Evolutionary conservation across 192 early-diverging fungal genomes (phyloP), one percentile per base, ranked within the genome.

Genomic region (Umbelopsis sp.): DNA sequence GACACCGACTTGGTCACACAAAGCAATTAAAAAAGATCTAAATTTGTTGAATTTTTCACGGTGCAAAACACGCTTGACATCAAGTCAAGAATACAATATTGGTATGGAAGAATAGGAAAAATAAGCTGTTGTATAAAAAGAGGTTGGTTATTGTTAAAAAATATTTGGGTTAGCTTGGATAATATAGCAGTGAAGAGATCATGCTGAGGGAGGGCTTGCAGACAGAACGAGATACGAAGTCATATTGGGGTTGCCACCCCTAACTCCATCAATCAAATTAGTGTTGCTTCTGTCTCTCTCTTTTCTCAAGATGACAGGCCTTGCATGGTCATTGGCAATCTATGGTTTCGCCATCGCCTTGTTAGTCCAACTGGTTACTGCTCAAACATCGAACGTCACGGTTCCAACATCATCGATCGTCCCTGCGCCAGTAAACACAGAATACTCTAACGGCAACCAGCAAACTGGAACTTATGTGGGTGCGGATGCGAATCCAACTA

Each of bases 21-120:
- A 45, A 45, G 31, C 45, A 68, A 68, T 68, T 44, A 50, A 31
- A 70, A 70, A 53, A 52, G 36, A 34, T 41, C 50, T 50, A 69
- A 41, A 70, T 32, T 54, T 62, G 26, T 62, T 16, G 14, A 62
- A 34, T 41, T 54, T 54, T 62, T 53, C 24, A 22, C 25, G 52
- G 52, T 53, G 52, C 52, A 53, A 53, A 22, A n/a, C 10, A 5
- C 24, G 12, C 5, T 11, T 53, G 3, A 22, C 67, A 26, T n/a
- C 9, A 50, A 49, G 29, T 24, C 45, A 14, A 47, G n/a, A 31
- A 51, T 25, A 31, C 50, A 45, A 34, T 45, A 34, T 11, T 16
- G 32, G 14, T 21, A 3, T 11, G 12, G 12, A 6, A 5, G 38
- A 41, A 6, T 11, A 11, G 38, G 38, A 41, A 11, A 6, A 41